Conservation (phyloP, 257 asterid genomes). For the Ocimum tenuiflorum region DNA sequence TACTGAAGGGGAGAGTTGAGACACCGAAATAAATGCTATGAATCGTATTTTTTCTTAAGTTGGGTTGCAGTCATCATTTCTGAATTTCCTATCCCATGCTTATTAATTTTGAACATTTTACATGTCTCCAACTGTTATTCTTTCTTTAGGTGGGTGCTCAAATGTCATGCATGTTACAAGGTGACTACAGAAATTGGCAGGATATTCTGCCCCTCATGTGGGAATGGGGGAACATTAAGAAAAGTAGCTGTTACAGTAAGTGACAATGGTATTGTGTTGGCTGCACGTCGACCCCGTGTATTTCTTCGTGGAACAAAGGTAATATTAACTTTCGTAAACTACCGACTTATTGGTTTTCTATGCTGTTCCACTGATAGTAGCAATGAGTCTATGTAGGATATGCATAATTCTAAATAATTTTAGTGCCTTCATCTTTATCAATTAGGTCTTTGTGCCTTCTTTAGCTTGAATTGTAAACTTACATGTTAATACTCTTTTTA, state of each 20-base stretch:
- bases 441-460: too few relatives aligned
- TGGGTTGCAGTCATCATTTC: background rate
- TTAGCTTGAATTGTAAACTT: too few relatives aligned
- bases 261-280: constrained; percentile 74
- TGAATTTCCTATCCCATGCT: background rate
- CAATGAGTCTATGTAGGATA: too few relatives aligned
- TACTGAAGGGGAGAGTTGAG: background rate
- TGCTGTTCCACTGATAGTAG: background rate
- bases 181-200: constrained; percentile 87
- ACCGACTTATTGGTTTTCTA: background rate
- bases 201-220: constrained; percentile 92
- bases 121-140: background rate
- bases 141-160: constrained; percentile 78
- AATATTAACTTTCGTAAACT: constrained; percentile 16
- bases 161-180: constrained; percentile 95
- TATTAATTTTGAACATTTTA: background rate
- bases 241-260: constrained; percentile 88
- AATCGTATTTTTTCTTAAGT: background rate
- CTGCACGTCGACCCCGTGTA: constrained; percentile 71
- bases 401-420: too few relatives aligned
- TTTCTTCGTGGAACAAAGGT: constrained; percentile 96
- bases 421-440: too few relatives aligned
- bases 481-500: too few relatives aligned
- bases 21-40: background rate
- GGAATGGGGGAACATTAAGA: constrained; percentile 94